Percentiles rank a stretch among this genome's conserved stretches.
Evolutionary conservation across 495 filamentous ascomycete genomes (phyloP).

Genomic region (Delitschia confertaspora): DNA sequence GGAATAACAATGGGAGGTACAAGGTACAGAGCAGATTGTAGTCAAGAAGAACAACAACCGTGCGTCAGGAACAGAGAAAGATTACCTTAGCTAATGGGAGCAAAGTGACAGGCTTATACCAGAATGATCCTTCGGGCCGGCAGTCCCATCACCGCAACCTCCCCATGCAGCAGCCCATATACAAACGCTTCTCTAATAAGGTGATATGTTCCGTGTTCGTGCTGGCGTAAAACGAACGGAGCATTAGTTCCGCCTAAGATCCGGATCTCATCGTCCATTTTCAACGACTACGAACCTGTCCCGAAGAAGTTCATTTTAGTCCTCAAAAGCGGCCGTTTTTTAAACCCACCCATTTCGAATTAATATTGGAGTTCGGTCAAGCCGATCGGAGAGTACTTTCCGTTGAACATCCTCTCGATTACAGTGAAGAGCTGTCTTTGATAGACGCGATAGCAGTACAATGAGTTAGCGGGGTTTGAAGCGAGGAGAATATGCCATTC

Average conservation of each 20-base stretch:
- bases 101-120: no score
- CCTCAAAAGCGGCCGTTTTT: constrained; percentile 16
- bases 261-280: constrained; percentile 19
- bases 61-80: no score
- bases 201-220: constrained; percentile 9
- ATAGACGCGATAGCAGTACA: constrained; percentile 5
- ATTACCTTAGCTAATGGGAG: no score
- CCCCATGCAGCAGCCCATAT: constrained; percentile 20
- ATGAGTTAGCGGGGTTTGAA: constrained; percentile 10
- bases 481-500: constrained; percentile 20
- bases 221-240: constrained; percentile 11
- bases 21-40: no score
- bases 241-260: constrained; percentile 12
- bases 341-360: constrained; percentile 16
- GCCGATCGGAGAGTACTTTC: constrained; percentile 21
- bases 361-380: constrained; percentile 21
- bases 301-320: constrained; percentile 12
- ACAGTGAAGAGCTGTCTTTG: constrained; percentile 11
- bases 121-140: constrained; percentile 4
- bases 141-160: constrained; percentile 9
- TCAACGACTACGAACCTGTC: constrained; percentile 10
- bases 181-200: constrained; percentile 25
- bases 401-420: constrained; percentile 21
- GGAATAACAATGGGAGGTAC: no score
- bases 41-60: no score